Conservation (phyloP, 78 protist genomes). For the Thecamonas trahens region DNA sequence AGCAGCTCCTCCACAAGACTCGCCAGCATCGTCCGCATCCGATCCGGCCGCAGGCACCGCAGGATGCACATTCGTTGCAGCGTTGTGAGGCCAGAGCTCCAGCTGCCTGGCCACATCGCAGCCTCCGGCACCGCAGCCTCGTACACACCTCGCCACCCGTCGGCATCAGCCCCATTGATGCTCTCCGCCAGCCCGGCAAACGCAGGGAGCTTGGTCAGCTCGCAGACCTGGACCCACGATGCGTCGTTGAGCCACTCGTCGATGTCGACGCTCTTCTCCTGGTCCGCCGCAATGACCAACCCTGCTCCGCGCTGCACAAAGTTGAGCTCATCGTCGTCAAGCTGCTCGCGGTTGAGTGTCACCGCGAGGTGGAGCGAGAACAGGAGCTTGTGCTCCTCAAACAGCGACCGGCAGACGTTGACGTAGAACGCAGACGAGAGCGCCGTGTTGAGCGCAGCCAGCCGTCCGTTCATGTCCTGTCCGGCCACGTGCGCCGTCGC, state of each 20-base stretch:
- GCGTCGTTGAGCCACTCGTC: conserved; percentile 36
- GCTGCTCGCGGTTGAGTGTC: conserved; percentile 12
- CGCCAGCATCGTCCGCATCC: conserved; percentile 5
- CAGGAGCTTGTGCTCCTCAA: conserved; percentile 64
- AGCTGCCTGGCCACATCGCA: neutral
- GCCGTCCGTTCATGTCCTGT: conserved; percentile 1
- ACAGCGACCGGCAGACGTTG: conserved; percentile 53
- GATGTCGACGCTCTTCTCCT: neutral
- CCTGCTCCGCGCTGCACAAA: conserved; percentile 54
- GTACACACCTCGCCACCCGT: conserved; percentile 11
- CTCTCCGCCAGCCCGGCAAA: neutral
- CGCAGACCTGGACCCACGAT: conserved; percentile 46
- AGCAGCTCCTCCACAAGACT: conserved; percentile 14
- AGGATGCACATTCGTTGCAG: conserved; percentile 55
- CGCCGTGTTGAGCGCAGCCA: neutral
- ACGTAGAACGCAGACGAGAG: conserved; percentile 32
- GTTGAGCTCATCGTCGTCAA: conserved; percentile 17
- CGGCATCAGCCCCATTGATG: neutral
- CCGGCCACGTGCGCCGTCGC: neutral
- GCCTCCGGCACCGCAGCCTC: conserved; percentile 24
- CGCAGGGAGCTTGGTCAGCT: neutral
- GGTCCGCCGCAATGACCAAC: neutral
- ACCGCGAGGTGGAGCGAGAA: conserved; percentile 51
- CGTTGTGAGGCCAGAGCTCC: neutral
- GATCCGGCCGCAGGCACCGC: conserved; percentile 74